phyloP scores from a whole-genome alignment of 257 asterid genomes.

The Fraxinus quadrangulata region DNA sequence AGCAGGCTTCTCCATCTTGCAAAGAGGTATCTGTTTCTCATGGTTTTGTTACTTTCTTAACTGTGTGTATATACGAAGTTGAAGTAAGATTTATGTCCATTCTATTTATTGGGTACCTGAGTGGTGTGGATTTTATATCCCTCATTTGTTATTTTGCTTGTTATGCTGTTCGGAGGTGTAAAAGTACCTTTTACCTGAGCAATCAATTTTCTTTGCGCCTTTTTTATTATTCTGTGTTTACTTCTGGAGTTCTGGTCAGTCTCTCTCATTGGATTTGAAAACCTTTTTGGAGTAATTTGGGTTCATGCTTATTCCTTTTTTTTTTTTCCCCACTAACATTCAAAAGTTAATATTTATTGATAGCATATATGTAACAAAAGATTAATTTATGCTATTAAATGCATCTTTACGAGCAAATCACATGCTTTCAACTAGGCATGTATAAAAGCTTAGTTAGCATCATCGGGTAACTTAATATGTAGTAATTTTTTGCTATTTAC shows the following conservation, averaged over 20 bases:
- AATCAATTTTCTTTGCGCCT: not conserved
- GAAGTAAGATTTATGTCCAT: not conserved
- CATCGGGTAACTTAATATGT: not conserved
- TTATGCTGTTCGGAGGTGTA: slow-evolving; percentile 10
- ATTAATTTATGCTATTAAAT: too few species aligned
- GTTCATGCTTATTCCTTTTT: not conserved
- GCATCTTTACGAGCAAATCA: too few species aligned
- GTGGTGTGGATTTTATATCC: not conserved
- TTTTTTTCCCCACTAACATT: not conserved
- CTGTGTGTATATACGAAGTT: slow-evolving; percentile 1
- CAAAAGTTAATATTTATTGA: not conserved
- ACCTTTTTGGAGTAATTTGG: not conserved
- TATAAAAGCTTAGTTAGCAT: not conserved
- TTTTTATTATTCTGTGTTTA: not conserved
- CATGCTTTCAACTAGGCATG: not conserved
- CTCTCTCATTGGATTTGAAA: slow-evolving; percentile 9
- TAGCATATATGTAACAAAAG: too few species aligned
- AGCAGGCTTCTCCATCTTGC: slow-evolving; percentile 74
- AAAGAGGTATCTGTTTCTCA: slow-evolving; percentile 58
- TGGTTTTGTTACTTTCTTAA: not conserved
- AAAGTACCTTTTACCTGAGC: not conserved
- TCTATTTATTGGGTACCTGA: not conserved
- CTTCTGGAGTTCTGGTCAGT: not conserved
- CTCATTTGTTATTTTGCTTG: not conserved
- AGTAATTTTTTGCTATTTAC: not conserved